phyloP scores from a whole-genome alignment of 2,329 filamentous ascomycete species.

The Lachnellula hyalina region DNA sequence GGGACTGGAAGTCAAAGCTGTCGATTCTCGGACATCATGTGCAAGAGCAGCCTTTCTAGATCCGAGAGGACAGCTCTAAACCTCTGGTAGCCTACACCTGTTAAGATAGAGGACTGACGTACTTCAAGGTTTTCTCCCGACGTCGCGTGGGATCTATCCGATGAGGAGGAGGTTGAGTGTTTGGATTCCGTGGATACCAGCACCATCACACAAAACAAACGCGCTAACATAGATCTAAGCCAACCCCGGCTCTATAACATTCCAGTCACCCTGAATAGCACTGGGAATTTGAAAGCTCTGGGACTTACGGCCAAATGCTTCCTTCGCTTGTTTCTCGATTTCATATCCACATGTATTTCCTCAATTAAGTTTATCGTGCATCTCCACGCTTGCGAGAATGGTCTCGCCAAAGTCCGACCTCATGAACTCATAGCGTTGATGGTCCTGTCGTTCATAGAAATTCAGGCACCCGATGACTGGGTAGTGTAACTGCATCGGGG shows the following conservation, averaged over 20 bases:
- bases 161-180: constrained; percentile 5
- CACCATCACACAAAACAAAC: not conserved
- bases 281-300: not conserved
- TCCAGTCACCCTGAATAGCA: not conserved
- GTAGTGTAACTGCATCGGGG: not conserved
- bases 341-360: not conserved
- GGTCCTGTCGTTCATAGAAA: not conserved
- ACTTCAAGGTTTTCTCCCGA: constrained; percentile 2
- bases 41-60: too few species aligned
- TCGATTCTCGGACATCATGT: not conserved
- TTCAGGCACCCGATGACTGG: not conserved
- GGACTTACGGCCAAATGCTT: not conserved
- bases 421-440: not conserved
- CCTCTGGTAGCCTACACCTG: not conserved
- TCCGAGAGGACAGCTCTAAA: not conserved
- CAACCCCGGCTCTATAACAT: not conserved
- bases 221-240: not conserved
- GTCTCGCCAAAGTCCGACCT: not conserved
- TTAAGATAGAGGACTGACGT: not conserved
- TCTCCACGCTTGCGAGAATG: not conserved
- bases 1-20: not conserved
- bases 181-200: constrained; percentile 1
- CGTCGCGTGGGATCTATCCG: constrained; percentile 4
- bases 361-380: not conserved
- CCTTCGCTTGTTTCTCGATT: not conserved